Conservation (phyloP, 2,329 filamentous ascomycete genomes). For the Colletotrichum sp. region DNA sequence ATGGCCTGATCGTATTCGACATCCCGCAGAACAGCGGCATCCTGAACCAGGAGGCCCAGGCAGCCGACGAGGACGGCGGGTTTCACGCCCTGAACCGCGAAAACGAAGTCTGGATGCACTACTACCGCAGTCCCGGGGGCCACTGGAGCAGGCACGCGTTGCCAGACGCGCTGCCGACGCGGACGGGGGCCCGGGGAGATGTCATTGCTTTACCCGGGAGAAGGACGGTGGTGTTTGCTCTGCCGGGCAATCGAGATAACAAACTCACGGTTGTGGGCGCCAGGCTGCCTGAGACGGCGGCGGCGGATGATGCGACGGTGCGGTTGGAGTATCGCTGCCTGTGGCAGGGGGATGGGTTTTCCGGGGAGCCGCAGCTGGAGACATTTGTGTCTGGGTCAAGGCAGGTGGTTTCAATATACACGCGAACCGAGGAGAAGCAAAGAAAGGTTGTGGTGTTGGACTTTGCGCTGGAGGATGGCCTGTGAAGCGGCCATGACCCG, state of each 20-base stretch:
- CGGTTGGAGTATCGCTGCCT: not conserved
- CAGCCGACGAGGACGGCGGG: constrained; percentile 5
- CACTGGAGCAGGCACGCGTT: constrained; percentile 1
- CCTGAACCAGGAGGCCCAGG: constrained; percentile 18
- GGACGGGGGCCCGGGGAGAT: constrained; percentile 10
- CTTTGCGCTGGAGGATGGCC: not conserved
- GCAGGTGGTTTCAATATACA: constrained; percentile 5
- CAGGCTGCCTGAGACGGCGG: not conserved
- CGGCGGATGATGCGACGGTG: not conserved
- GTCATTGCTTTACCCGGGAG: not conserved
- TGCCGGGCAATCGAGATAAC: constrained; percentile 12
- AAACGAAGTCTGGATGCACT: constrained; percentile 17
- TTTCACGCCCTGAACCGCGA: constrained; percentile 17
- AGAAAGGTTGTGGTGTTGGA: constrained; percentile 14
- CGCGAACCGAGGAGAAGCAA: constrained; percentile 13
- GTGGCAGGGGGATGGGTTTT: constrained; percentile 8
- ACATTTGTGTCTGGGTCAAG: constrained; percentile 3
- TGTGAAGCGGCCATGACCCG: not conserved
- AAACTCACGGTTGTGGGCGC: constrained; percentile 4
- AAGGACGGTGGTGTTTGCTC: constrained; percentile 1
- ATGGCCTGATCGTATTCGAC: constrained; percentile 13
- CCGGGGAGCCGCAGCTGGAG: constrained; percentile 16
- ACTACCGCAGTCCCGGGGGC: constrained; percentile 1
- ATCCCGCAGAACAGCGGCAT: constrained; percentile 17
- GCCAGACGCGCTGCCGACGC: constrained; percentile 3